A percentile compares a stretch with the other conserved stretches of the same genome.
Conservation (phyloP, 345 rosid species). For the Sonneratia caseolaris region DNA sequence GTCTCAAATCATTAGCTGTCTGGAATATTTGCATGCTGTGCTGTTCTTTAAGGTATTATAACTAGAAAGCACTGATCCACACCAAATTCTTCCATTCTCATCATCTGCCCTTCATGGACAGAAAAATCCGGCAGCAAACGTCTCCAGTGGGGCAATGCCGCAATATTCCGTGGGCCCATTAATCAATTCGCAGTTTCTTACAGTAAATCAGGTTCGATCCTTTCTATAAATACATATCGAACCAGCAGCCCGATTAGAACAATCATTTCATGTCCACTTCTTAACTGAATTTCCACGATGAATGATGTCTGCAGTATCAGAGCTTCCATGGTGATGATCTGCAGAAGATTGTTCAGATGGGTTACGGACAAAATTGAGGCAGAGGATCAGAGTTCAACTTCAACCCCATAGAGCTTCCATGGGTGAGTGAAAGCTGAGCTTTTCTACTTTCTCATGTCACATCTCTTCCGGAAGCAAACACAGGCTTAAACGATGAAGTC, state of each 20-base stretch:
- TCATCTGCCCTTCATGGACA: slow-evolving; percentile 43
- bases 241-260: neutral
- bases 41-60: slow-evolving; percentile 26
- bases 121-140: slow-evolving; percentile 25
- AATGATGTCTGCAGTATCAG: slow-evolving; percentile 23
- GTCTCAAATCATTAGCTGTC: slow-evolving; percentile 1
- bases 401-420: too few relatives aligned
- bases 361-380: slow-evolving; percentile 37
- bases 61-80: slow-evolving; percentile 37
- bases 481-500: neutral
- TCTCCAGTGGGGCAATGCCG: slow-evolving; percentile 24
- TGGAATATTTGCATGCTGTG: neutral
- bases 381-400: too few relatives aligned
- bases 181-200: slow-evolving; percentile 26
- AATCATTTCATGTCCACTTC: neutral
- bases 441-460: neutral
- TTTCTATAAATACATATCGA: too few relatives aligned
- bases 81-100: slow-evolving; percentile 40
- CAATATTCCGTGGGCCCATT: slow-evolving; percentile 31
- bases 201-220: slow-evolving; percentile 9
- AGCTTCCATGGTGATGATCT: slow-evolving; percentile 58
- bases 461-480: neutral
- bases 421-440: too few relatives aligned
- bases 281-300: neutral
- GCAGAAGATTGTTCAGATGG: slow-evolving; percentile 69